Percentiles rank a stretch among this genome's conserved stretches.
phyloP scores from a whole-genome alignment of 192 early-diverging fungal genomes.

The Spizellomyces sp. region DNA sequence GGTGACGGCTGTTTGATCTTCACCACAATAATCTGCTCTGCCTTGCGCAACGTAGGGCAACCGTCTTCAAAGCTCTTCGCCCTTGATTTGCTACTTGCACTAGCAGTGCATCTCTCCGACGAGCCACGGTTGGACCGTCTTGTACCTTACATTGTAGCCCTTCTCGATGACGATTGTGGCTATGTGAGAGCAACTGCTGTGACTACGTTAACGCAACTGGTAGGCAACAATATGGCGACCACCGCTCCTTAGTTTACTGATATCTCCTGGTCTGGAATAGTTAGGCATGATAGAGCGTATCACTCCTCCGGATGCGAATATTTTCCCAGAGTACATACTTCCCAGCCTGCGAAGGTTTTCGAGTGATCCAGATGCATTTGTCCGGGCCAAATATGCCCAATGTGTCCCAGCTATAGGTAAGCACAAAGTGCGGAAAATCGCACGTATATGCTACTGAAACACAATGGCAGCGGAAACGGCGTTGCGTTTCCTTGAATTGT shows the following conservation, averaged over 20 bases:
- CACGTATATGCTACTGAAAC: not conserved
- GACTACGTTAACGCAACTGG: conserved; percentile 69
- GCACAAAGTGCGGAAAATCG: not conserved
- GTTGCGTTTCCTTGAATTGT: conserved; percentile 69
- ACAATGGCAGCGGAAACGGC: conserved; percentile 72
- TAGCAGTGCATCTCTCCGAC: conserved; percentile 68
- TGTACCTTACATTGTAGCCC: conserved; percentile 73
- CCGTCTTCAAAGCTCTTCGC: conserved; percentile 72
- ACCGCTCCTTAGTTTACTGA: not conserved
- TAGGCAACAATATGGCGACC: conserved; percentile 34
- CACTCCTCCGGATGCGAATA: conserved; percentile 77
- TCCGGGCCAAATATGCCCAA: conserved; percentile 80
- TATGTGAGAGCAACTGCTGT: conserved; percentile 66
- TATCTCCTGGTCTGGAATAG: conserved; percentile 37
- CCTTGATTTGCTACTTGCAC: conserved; percentile 71
- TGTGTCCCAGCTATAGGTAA: conserved; percentile 68
- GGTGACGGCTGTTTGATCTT: conserved; percentile 71
- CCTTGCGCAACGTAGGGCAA: conserved; percentile 70
- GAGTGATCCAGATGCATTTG: conserved; percentile 72
- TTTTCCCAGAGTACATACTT: conserved; percentile 90
- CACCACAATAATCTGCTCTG: conserved; percentile 65
- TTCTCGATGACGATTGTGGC: conserved; percentile 66
- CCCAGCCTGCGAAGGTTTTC: conserved; percentile 73
- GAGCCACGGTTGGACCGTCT: conserved; percentile 74
- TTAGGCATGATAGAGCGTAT: conserved; percentile 75